Conservation (phyloP, 768 basidiomycete genomes). For the Lenzites betulinus region DNA sequence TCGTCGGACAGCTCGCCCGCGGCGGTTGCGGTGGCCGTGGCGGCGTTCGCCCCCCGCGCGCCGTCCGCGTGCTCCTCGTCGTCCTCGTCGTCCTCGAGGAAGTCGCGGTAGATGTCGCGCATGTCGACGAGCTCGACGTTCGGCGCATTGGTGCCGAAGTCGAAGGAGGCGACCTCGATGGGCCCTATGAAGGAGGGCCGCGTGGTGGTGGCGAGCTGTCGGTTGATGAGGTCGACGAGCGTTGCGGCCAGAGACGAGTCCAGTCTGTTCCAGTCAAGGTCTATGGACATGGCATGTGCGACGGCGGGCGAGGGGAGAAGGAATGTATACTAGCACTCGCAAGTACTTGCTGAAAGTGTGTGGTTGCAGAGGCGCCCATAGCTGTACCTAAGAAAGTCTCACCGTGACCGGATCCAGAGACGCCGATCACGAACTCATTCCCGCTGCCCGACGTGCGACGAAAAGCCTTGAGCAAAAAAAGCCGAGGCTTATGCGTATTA, state of each 20-base stretch:
- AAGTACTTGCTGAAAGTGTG: no score
- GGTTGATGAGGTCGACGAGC: conserved; percentile 77
- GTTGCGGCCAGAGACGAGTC: conserved; percentile 68
- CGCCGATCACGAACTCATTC: no score
- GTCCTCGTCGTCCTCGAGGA: conserved; percentile 76
- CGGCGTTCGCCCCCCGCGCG: background rate
- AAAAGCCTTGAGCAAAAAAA: background rate
- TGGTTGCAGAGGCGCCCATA: no score
- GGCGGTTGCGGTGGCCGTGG: conserved; percentile 1
- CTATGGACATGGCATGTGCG: conserved; percentile 74
- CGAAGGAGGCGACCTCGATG: conserved; percentile 80
- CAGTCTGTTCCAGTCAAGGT: conserved; percentile 90
- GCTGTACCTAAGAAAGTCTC: no score
- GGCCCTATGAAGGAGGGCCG: conserved; percentile 97
- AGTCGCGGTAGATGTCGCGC: conserved; percentile 92
- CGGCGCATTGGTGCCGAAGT: conserved; percentile 82
- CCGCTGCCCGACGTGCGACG: background rate
- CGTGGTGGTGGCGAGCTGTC: conserved; percentile 65
- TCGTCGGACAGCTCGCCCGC: conserved; percentile 61
- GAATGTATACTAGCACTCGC: no score
- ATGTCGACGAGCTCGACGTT: conserved; percentile 91
- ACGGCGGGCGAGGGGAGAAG: background rate
- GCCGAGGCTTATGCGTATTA: conserved; percentile 5
- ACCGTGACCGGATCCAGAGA: background rate
- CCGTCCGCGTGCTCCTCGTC: conserved; percentile 38